These are phyloP conservation scores for Rugosomyces carneus DNA, from an alignment of 1,284 basidiomycete genomes.

Conservation along the genomic window DNA sequence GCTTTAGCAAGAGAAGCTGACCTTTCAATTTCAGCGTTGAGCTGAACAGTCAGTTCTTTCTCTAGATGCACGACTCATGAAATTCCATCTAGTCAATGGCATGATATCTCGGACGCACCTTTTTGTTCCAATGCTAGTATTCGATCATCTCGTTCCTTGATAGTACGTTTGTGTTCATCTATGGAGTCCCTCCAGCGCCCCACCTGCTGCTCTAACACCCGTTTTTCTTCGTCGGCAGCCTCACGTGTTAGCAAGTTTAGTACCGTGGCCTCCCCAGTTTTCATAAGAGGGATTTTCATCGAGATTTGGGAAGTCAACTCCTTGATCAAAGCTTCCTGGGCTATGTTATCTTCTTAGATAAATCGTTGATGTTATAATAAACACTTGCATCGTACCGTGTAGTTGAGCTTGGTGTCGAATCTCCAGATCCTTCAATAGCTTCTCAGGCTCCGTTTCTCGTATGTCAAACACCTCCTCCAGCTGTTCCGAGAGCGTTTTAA, in stretches of 20 bases:
- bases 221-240: slow-evolving; percentile 63
- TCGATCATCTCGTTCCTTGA: slow-evolving; percentile 41
- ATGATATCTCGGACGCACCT: slow-evolving; percentile 31
- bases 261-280: slow-evolving; percentile 40
- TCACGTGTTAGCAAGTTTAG: slow-evolving; percentile 68
- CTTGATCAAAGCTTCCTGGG: slow-evolving; percentile 49
- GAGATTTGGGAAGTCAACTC: slow-evolving; percentile 51
- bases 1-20: slow-evolving; percentile 40
- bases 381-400: slow-evolving; percentile 35
- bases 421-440: slow-evolving; percentile 39
- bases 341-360: slow-evolving; percentile 28
- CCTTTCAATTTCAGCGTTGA: slow-evolving; percentile 57
- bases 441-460: slow-evolving; percentile 59
- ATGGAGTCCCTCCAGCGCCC: slow-evolving; percentile 36
- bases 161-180: slow-evolving; percentile 36
- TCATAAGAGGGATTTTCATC: slow-evolving; percentile 44
- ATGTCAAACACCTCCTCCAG: slow-evolving; percentile 52
- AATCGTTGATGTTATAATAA: background rate
- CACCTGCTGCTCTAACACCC: slow-evolving; percentile 43
- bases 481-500: slow-evolving; percentile 43
- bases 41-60: slow-evolving; percentile 43
- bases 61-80: slow-evolving; percentile 26
- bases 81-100: background rate
- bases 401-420: slow-evolving; percentile 44
- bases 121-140: slow-evolving; percentile 40